Percentiles rank a stretch among this genome's conserved stretches.
Evolutionary conservation across 2,329 filamentous ascomycete genomes (phyloP).

Genomic region (Scopulariopsis brevicaulis): DNA sequence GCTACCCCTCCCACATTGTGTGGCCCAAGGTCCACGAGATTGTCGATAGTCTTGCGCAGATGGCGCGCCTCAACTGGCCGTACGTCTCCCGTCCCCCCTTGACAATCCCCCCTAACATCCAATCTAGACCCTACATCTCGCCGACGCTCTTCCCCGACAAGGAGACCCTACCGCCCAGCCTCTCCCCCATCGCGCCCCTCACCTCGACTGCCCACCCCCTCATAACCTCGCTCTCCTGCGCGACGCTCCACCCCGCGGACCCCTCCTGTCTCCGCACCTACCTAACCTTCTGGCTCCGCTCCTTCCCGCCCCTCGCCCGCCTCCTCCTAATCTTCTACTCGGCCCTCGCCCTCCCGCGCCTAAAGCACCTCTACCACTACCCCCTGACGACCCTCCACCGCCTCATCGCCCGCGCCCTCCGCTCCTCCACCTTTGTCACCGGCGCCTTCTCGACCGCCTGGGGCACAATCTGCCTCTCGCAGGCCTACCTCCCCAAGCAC

Average conservation of each 20-base stretch:
- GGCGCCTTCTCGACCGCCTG: constrained; percentile 78
- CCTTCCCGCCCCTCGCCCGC: constrained; percentile 68
- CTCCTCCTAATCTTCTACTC: constrained; percentile 68
- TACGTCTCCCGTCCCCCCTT: constrained; percentile 28
- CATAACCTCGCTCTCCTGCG: constrained; percentile 77
- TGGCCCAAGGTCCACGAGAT: constrained; percentile 74
- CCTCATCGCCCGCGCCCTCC: constrained; percentile 58
- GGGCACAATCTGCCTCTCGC: constrained; percentile 85
- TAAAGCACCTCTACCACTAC: constrained; percentile 55
- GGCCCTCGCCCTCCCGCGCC: constrained; percentile 52
- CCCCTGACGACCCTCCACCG: constrained; percentile 57
- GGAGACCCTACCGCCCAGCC: constrained; percentile 50
- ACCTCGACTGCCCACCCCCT: constrained; percentile 78
- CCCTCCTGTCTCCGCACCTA: constrained; percentile 84
- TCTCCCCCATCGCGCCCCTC: constrained; percentile 63
- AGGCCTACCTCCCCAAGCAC: constrained; percentile 61
- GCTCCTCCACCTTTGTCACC: constrained; percentile 63
- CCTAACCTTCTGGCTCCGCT: constrained; percentile 74
- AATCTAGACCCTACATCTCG: constrained; percentile 58
- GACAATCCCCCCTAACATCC: background rate
- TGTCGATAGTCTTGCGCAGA: constrained; percentile 68
- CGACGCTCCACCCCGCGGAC: constrained; percentile 75
- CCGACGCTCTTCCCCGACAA: constrained; percentile 76
- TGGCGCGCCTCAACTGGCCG: constrained; percentile 78
- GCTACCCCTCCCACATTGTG: constrained; percentile 50